A percentile compares a stretch with the other conserved stretches of the same genome.
These are phyloP conservation scores for Primulina eburnea DNA, from an alignment of 257 asterid species.

Conservation along the genomic window DNA sequence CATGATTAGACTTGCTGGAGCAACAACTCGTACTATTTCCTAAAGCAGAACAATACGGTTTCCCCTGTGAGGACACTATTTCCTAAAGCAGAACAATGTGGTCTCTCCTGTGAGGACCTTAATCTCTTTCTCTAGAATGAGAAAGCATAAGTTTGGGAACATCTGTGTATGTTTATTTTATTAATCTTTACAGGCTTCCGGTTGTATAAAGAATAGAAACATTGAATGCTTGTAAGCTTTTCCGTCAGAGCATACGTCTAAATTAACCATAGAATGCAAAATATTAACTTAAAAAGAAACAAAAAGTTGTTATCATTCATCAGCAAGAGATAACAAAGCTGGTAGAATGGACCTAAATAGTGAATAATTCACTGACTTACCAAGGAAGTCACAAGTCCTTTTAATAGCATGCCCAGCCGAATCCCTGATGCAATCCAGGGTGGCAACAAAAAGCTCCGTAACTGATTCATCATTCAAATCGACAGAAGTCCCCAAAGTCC, in stretches of 20 bases:
- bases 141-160: too few species aligned
- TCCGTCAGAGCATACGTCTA: neutral
- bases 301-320: conserved; percentile 7
- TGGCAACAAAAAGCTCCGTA: conserved; percentile 90
- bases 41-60: too few species aligned
- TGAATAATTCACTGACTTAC: conserved; percentile 38
- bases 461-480: conserved; percentile 60
- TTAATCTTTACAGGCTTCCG: neutral
- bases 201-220: neutral
- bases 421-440: conserved; percentile 80
- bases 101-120: too few species aligned
- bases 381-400: conserved; percentile 63
- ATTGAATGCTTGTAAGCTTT: neutral
- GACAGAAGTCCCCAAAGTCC: conserved; percentile 39
- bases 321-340: conserved; percentile 10
- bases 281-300: neutral
- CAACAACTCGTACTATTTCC: too few species aligned
- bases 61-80: too few species aligned
- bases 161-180: too few species aligned
- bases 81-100: too few species aligned
- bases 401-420: conserved; percentile 70
- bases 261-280: neutral
- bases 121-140: too few species aligned
- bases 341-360: conserved; percentile 10
- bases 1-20: too few species aligned